Evolutionary conservation across 192 early-diverging fungal genomes (phyloP), one percentile per base, ranked within the genome.

Genomic region (Entomortierella parvispora): DNA sequence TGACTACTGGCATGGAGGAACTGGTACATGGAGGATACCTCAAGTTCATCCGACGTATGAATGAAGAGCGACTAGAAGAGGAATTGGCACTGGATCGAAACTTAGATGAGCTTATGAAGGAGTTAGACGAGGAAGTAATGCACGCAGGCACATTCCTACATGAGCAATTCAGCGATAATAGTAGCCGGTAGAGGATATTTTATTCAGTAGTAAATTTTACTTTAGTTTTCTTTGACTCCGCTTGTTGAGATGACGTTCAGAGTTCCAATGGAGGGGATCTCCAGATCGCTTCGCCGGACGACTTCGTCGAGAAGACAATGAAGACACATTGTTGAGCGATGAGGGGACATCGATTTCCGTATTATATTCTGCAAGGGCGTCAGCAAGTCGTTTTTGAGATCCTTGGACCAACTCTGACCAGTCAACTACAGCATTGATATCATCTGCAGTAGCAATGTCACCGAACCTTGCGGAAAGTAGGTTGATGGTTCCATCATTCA

Each of bases 381-480:
- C 23, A 22, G 37, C 14, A 44, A 58, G 57, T 58, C 57, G 57
- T 45, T 58, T 34, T 48, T 48, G 43, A 17, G 58, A 48, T 11
- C 46, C 45, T 61, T 25, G 15, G 17, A 61, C 29, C 31, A 61
- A 28, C 58, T 61, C 58, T 32, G 58, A 46, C 58, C 45, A 61
- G 2, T 61, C 28, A 25, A 61, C 28, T 33, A 61, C 44, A 61
- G 58, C 17, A 28, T 15, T 61, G 58, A 61, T 61, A 61, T 61
- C 58, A 43, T 61, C 45, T 4, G 58, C 45, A 31, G 31, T 17
- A 32, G 58, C 28, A 2, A 61, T 26, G 44, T 61, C 58, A 5
- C 58, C 45, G n/a, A 61, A 61, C 28, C 46, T 61, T 18, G 45
- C 44, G 28, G 58, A 61, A 32, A 61, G 58, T 45, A 48, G 44